A percentile compares a stretch with the other conserved stretches of the same genome.
Conservation (phyloP, 495 filamentous ascomycete genomes). For the Extremus antarcticus region DNA sequence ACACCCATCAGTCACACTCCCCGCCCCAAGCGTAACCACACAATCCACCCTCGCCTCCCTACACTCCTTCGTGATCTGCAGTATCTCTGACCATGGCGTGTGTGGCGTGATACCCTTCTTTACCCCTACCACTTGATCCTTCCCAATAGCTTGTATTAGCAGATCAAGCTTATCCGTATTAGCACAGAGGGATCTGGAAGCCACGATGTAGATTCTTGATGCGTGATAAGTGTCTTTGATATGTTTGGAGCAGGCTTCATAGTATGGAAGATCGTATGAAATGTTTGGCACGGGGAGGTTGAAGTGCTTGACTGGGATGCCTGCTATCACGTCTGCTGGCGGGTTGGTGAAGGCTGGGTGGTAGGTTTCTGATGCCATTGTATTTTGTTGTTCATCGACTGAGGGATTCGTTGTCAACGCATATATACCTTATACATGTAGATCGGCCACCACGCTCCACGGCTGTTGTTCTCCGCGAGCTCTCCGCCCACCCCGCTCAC, state of each 20-base stretch:
- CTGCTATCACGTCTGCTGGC: background rate
- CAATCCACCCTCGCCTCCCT: conserved; percentile 41
- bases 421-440: too few species aligned
- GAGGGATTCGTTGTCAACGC: too few species aligned
- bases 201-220: conserved; percentile 46
- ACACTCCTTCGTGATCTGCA: conserved; percentile 43
- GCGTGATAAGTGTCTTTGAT: conserved; percentile 43
- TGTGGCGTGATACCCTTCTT: conserved; percentile 49
- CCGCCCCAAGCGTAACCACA: conserved; percentile 50
- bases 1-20: conserved; percentile 49
- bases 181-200: conserved; percentile 44
- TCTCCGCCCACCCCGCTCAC: too few species aligned
- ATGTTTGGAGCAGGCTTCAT: conserved; percentile 28
- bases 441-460: too few species aligned
- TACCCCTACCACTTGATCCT: conserved; percentile 40
- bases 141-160: conserved; percentile 36
- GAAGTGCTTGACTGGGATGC: background rate
- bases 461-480: too few species aligned
- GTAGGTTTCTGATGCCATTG: background rate
- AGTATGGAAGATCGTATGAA: conserved; percentile 28
- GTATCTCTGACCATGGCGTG: conserved; percentile 47
- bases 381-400: too few species aligned
- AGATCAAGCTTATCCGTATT: conserved; percentile 41
- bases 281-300: conserved; percentile 15
- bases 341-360: background rate